Base-by-base conservation (phyloP, 1,284 basidiomycete species). In the Abortiporus biennis region DNA sequence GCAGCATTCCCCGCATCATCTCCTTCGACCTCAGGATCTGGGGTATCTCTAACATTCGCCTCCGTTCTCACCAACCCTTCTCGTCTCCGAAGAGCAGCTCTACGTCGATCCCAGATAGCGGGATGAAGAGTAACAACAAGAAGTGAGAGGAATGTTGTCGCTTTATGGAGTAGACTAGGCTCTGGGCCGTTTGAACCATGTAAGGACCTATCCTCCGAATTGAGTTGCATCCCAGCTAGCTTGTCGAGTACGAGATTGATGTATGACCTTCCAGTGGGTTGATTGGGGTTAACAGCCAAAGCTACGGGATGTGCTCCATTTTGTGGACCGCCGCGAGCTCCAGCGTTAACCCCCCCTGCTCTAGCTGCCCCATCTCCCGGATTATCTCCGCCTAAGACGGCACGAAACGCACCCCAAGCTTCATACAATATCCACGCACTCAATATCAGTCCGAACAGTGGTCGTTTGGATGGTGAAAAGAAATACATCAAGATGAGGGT, bases 401-500 rank as follows among this genome's bases (percentile, higher is more conserved):
- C 66, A 30, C 80, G 70, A 46, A 87, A 70, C n/a, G 80, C 78
- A 41, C 72, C 74, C 80, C 81, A 87, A 19, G 84, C 76, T 59
- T 89, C 86, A 56, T 85, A 90, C 12, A 82, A 46, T 54, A 86
- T 74, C 81, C 83, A 88, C 3, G 67, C 73, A 16, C 80, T 63
- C 24, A 90, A 69, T 38, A 85, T 59, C 19, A 85, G 47, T 17
- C 79, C 79, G 46, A 88, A 76, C 11, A 88, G 55, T 1, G 86
- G 86, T 46, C 85, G 83, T 49, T 82, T 71, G 2, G 82, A 74
- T 0, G 86, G 86, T 2, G 81, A 80, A 53, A 90, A 80, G 62
- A 90, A 86, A 57, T 87, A 89, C 4, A 90, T 67, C 31, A 90
- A 64, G 12, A 90, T 67, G 12, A 78, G 54, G 0, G 81, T 85